Percentiles rank a stretch among this genome's conserved stretches.
These are phyloP conservation scores for Pythium apleroticum DNA, from an alignment of 352 stramenopile genomes.

Conservation along the genomic window DNA sequence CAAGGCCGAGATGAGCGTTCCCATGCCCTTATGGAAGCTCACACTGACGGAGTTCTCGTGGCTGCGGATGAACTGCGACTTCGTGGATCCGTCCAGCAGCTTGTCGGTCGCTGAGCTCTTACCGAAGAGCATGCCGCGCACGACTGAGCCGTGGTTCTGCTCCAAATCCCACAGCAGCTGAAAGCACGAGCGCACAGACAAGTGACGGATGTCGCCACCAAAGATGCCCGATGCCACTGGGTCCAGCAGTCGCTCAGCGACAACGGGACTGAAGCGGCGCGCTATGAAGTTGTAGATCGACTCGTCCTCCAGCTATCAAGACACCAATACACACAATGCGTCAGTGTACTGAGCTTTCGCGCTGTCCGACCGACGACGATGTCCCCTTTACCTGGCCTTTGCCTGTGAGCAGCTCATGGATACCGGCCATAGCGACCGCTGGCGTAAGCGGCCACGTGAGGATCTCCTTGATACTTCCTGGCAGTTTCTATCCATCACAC, in stretches of 20 bases:
- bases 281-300: constrained; percentile 80
- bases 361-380: neutral
- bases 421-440: constrained; percentile 50
- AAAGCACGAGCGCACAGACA: constrained; percentile 85
- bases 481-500: constrained; percentile 52
- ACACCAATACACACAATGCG: neutral
- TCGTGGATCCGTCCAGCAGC: constrained; percentile 65
- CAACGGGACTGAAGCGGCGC: constrained; percentile 72
- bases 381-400: constrained; percentile 22
- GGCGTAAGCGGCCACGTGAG: constrained; percentile 63
- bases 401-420: constrained; percentile 65
- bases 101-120: constrained; percentile 29
- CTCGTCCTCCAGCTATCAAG: constrained; percentile 53
- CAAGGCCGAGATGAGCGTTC: constrained; percentile 61
- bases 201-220: constrained; percentile 73
- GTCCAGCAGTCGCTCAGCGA: constrained; percentile 80
- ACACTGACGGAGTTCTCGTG: constrained; percentile 81
- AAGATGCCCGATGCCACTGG: constrained; percentile 86
- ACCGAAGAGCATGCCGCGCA: constrained; percentile 70
- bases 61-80: constrained; percentile 70
- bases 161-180: constrained; percentile 78
- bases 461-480: constrained; percentile 49
- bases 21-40: constrained; percentile 83
- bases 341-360: neutral
- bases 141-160: constrained; percentile 70